These are phyloP conservation scores for Clarireedia monteithiana DNA, from an alignment of 2,329 filamentous ascomycete species.

Conservation along the genomic window DNA sequence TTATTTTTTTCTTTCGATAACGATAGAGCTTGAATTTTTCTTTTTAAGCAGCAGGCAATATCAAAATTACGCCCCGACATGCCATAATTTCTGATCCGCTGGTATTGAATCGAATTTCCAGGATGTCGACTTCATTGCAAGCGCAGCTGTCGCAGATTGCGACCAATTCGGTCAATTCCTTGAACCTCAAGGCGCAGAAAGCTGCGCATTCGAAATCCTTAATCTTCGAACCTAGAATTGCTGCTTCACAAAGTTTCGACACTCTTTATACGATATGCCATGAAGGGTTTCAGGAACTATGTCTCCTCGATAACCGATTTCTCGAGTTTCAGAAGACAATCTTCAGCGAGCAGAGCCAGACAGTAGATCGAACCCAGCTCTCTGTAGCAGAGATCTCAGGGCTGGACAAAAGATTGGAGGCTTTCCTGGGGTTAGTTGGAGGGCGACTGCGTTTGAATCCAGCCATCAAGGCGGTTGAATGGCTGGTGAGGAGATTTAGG, in stretches of 20 bases:
- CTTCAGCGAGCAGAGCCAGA: constrained; percentile 90
- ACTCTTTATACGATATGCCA: constrained; percentile 79
- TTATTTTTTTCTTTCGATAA: constrained; percentile 8
- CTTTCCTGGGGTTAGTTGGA: constrained; percentile 74
- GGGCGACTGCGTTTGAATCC: constrained; percentile 75
- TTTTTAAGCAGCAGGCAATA: constrained; percentile 3
- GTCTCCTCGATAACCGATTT: constrained; percentile 77
- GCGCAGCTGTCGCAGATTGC: constrained; percentile 92
- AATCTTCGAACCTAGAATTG: constrained; percentile 81
- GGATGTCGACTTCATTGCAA: constrained; percentile 80
- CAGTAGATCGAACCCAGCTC: constrained; percentile 81
- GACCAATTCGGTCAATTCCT: constrained; percentile 78
- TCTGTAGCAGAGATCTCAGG: constrained; percentile 73
- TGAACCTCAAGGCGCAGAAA: constrained; percentile 90
- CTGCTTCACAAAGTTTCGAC: constrained; percentile 83
- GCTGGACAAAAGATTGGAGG: constrained; percentile 68
- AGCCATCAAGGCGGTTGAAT: constrained; percentile 86
- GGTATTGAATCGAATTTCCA: constrained; percentile 1
- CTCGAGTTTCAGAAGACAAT: constrained; percentile 65
- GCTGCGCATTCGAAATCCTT: constrained; percentile 88
- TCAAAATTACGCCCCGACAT: constrained; percentile 5
- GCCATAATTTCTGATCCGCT: constrained; percentile 12
- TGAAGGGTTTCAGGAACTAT: constrained; percentile 87
- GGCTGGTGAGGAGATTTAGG: constrained; percentile 87
- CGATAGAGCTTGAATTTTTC: constrained; percentile 10